phyloP scores from a whole-genome alignment of 164 flowering plant genomes.

The Protea cynaroides region DNA sequence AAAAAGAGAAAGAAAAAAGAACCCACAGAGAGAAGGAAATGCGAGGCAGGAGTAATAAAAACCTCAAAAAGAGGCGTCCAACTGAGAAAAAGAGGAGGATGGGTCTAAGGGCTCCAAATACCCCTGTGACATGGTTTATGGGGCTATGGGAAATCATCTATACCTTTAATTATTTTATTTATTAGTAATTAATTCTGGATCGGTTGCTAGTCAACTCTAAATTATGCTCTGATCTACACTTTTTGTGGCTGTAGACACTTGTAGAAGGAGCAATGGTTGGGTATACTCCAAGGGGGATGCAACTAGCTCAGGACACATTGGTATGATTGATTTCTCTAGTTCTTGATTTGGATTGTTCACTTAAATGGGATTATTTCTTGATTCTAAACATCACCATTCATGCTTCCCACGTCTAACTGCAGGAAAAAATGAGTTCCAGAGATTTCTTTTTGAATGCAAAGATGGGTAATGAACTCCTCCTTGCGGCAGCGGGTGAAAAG shows the following conservation, averaged over 20 bases:
- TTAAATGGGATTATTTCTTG: neutral
- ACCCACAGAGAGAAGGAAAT: no score
- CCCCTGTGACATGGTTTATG: no score
- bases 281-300: slow-evolving; percentile 80
- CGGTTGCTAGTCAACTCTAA: no score
- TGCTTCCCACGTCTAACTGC: slow-evolving; percentile 15
- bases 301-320: slow-evolving; percentile 82
- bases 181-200: no score
- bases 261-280: slow-evolving; percentile 90
- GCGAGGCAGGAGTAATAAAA: no score
- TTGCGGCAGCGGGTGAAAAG: slow-evolving; percentile 83
- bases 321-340: slow-evolving; percentile 28
- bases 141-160: no score
- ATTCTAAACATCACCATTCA: neutral
- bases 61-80: no score
- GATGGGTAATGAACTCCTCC: slow-evolving; percentile 71
- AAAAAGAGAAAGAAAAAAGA: no score
- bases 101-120: no score
- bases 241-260: slow-evolving; percentile 53
- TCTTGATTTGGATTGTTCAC: neutral
- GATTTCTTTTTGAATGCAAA: slow-evolving; percentile 44
- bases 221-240: neutral
- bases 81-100: no score
- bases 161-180: no score
- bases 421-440: slow-evolving; percentile 58